Conservation (phyloP, 164 flowering plant species). For the Vitis amurensis region DNA sequence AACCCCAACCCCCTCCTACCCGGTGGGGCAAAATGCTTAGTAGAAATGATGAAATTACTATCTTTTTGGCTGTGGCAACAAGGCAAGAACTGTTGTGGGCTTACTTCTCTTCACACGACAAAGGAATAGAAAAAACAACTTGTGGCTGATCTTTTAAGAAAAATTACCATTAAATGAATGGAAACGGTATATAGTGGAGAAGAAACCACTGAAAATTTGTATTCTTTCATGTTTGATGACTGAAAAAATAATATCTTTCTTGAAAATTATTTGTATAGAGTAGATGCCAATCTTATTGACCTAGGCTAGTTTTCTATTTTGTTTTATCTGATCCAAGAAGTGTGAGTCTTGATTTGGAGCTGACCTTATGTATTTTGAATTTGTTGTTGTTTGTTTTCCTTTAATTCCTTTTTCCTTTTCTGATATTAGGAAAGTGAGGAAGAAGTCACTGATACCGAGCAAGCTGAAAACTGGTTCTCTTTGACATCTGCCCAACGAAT, state of each 20-base stretch:
- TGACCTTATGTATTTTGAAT: not conserved
- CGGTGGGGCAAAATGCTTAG: no score
- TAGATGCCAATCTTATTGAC: no score
- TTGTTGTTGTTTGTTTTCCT: not conserved
- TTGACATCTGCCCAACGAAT: slow-evolving; percentile 96
- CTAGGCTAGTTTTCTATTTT: no score
- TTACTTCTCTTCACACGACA: not conserved
- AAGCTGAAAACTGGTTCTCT: slow-evolving; percentile 99
- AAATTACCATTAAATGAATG: not conserved
- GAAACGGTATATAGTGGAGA: not conserved
- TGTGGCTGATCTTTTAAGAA: not conserved
- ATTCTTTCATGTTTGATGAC: no score
- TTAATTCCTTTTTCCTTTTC: slow-evolving; percentile 12
- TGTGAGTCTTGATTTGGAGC: not conserved
- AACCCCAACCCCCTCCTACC: no score
- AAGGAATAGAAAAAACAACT: not conserved
- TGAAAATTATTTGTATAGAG: no score
- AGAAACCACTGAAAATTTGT: not conserved
- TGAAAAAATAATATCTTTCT: not conserved
- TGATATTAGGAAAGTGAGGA: slow-evolving; percentile 85
- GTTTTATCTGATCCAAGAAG: no score
- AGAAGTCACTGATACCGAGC: slow-evolving; percentile 96
- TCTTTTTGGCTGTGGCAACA: no score
- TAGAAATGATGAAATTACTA: no score
- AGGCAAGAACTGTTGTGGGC: not conserved